phyloP scores from a whole-genome alignment of 257 asterid genomes.

The Ballota nigra region DNA sequence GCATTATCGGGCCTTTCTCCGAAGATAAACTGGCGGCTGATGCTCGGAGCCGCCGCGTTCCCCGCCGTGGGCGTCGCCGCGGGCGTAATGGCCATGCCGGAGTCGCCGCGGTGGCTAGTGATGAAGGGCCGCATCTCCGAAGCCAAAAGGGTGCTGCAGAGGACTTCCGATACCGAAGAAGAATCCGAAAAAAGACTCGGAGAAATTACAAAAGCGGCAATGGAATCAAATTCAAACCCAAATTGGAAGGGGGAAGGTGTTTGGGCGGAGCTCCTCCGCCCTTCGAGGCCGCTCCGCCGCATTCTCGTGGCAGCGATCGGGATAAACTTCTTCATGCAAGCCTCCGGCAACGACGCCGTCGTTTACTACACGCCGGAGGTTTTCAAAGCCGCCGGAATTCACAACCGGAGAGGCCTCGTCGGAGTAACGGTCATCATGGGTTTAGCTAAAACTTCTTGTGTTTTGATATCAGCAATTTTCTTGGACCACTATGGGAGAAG shows the following conservation, averaged over 20 bases:
- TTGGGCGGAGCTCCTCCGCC: constrained; percentile 64
- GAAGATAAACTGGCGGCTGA: constrained; percentile 63
- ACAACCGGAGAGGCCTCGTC: constrained; percentile 41
- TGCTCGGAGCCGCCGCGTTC: constrained; percentile 78
- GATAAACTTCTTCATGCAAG: constrained; percentile 89
- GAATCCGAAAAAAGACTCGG: constrained; percentile 59
- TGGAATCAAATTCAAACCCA: neutral
- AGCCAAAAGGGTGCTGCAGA: constrained; percentile 46
- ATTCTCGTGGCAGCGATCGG: constrained; percentile 68
- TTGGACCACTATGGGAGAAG: constrained; percentile 74
- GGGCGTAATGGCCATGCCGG: constrained; percentile 75
- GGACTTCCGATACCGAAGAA: constrained; percentile 54
- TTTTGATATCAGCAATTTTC: constrained; percentile 66
- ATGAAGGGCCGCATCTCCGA: constrained; percentile 60
- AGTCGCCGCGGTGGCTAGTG: constrained; percentile 83
- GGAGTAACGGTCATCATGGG: constrained; percentile 81
- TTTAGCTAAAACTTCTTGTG: constrained; percentile 53
- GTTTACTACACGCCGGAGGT: constrained; percentile 85
- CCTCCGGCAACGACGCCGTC: constrained; percentile 86
- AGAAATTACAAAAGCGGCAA: constrained; percentile 42
- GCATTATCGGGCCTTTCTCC: constrained; percentile 48
- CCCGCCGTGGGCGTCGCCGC: constrained; percentile 57
- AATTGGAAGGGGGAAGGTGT: constrained; percentile 53
- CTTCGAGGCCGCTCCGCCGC: constrained; percentile 50
- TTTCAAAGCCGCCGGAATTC: constrained; percentile 70